Percentiles rank a stretch among this genome's conserved stretches.
Conservation (phyloP, 306 rosid species). For the Castanospermum australe region DNA sequence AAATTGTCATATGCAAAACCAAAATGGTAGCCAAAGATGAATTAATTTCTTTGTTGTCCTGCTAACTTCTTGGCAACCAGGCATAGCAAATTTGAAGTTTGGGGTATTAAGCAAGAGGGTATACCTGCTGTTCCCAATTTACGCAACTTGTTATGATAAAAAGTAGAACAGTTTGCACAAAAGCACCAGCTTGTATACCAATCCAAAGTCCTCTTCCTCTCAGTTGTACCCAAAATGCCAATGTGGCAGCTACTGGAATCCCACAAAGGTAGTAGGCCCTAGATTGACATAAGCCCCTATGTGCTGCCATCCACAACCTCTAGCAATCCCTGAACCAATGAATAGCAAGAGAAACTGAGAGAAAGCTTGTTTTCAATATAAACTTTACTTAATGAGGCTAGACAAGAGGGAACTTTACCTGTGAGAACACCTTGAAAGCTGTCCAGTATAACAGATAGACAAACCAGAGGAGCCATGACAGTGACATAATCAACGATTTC, state of each 20-base stretch:
- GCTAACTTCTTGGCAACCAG: background rate
- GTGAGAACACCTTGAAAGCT: slow-evolving; percentile 62
- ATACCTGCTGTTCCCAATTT: slow-evolving; percentile 66
- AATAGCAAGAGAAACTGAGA: background rate
- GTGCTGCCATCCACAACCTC: slow-evolving; percentile 85
- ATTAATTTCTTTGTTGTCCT: background rate
- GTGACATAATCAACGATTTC: slow-evolving; percentile 72
- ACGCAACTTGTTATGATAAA: slow-evolving; percentile 43
- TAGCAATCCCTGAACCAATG: slow-evolving; percentile 51
- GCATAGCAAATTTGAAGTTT: background rate
- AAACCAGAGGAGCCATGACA: slow-evolving; percentile 61
- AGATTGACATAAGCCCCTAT: slow-evolving; percentile 67
- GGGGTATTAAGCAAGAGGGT: background rate
- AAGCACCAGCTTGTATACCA: slow-evolving; percentile 61
- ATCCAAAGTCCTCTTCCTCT: slow-evolving; percentile 78
- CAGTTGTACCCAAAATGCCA: slow-evolving; percentile 52
- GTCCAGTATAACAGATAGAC: slow-evolving; percentile 54
- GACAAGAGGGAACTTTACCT: slow-evolving; percentile 40
- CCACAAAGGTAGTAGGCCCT: slow-evolving; percentile 75
- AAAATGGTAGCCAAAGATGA: background rate
- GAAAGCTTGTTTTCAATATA: background rate
- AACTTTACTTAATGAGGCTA: background rate
- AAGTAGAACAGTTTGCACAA: slow-evolving; percentile 50
- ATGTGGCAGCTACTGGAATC: slow-evolving; percentile 54
- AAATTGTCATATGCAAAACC: background rate